Base-by-base conservation (phyloP, 768 basidiomycete species). In the Inosperma sp. region DNA sequence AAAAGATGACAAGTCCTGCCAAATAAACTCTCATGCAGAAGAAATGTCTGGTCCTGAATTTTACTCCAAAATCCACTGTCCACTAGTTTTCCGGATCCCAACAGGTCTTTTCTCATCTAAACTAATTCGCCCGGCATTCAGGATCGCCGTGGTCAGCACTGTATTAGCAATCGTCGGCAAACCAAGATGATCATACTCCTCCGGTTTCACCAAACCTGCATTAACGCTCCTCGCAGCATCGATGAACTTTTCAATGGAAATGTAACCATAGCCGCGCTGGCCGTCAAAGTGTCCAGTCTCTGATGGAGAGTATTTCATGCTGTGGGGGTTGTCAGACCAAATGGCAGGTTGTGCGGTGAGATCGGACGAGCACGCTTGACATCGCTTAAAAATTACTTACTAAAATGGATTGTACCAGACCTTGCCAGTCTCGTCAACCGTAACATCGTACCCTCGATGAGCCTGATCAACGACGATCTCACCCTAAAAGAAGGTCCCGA, bases 241-340 rank as follows among this genome's bases (percentile, higher is more conserved):
- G 64, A 95, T 73, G 69, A 94, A 94, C 68, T 88, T 93, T 68
- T 92, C 92, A 59, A 94, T 88, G 14, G 89, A 93, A 60, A 94
- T 74, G 65, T 95, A 83, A 54, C 88, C 93, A 66, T 96, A 96
- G 13, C 93, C 93, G 50, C 86, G 81, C 70, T 94, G 93, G 23
- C 93, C 93, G 62, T 95, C 93, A 63, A 96, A 95, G 69, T 91
- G 86, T 5, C 92, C 93, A 49, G 80, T 86, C 70, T 88, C 89
- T 47, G 89, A 91, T 4, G 91, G 89, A 31, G 90, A 87, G 69
- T 95, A 95, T 62, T 94, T 95, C 87, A 95, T 94, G 72, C 88
- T 89, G 65, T 51, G 56, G 34, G 52, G 41, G 53, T 51, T 42
- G 41, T 33, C 17, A 33, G 17, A 12, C 10, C n/a, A 33, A 14